Base-by-base conservation (phyloP, 768 basidiomycete genomes). In the Russula olivacea region DNA sequence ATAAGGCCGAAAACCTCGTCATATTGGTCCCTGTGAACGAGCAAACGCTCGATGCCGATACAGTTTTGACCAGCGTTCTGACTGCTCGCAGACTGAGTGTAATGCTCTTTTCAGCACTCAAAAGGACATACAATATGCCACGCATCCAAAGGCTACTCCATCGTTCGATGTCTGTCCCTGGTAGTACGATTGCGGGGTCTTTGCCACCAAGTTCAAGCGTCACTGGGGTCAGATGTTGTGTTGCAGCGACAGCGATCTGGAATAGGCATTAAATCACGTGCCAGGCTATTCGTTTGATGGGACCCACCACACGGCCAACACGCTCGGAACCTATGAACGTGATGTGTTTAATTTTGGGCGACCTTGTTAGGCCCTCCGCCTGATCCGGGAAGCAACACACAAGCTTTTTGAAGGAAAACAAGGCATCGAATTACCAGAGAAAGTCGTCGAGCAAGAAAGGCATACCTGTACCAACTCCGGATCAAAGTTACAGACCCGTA, bases 31-130 rank as follows among this genome's bases (percentile, higher is more conserved):
- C 77, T 71, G 69, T 94, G 93, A 41, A 98, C 92, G 51, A 98
- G 82, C 67, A 98, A 81, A 2, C 94, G 84, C 73, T 99, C 96
- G 66, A 95, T 91, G 40, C 95, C 96, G 69, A 99, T 96, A 73
- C 96, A 99, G 70, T 98, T 98, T 76, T 98, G 96, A 23, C 95
- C 95, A 55, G 83, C 83, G 63, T 93, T 92, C 78, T 94, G 93
- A 79, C 93, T 94, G 51, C 15, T 40, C 19, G n/a, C 17, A 21
- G 28, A 34, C 25, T 62, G 0, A 28, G 23, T 23, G 40, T 53
- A 38, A 43, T 59, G 45, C 28, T 45, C n/a, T 9, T 36, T 14
- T 7, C 9, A 38, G 12, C 15, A 28, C 40, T 59, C 17, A 59
- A 49, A 49, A 36, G 17, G 17, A 79, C 91, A 72, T 74, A 96